Base-by-base conservation (phyloP, 2,329 filamentous ascomycete genomes). In the Zymoseptoria ardabiliae region DNA sequence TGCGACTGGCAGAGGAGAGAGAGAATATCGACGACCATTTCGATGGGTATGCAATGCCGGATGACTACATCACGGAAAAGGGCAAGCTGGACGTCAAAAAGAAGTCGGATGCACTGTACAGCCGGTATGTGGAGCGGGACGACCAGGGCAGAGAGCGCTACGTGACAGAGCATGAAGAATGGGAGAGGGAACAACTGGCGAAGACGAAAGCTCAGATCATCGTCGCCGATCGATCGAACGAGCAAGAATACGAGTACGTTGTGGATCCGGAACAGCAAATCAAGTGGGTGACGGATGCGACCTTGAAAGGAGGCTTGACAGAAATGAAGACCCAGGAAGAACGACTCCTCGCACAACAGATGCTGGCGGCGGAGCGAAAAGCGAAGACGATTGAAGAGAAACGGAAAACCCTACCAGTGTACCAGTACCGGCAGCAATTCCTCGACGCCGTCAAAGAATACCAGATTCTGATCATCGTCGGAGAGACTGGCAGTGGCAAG, bases 401-500 rank as follows among this genome's bases (percentile, higher is more conserved):
- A 10, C 81, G 94, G 49, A 96, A 95, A 70, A 92, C 86, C 63
- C 76, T 99, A 45, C 94, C 94, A 0, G 93, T 97, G 51, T 97
- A 93, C 73, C 82, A 87, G 51, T 97, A 93, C 68, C 83, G 91
- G 22, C 88, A 96, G 49, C 81, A 93, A 64, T 89, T 99, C 58
- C 80, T 99, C 21, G 83, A 86, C n/a, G 94, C 94, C 0, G 79
- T 97, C n/a, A 83, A 86, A 35, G 80, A 95, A 56, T 87, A 92
- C 66, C 94, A 97, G 69, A 85, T 96, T 13, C 76, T 99, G 10
- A 91, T 99, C 60, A 87, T 99, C 57, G 91, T 97, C 1, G 94
- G 91, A 70, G 92, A 97, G 74, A 99, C 94, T 0, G 94, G 94
- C 56, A 91, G 87, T 66, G 94, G 94, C 67, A 99, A 99, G 76